These are phyloP conservation scores for Blastobotrys raffinosifermentans DNA, from an alignment of 1,139 yeast genomes.

Conservation along the genomic window DNA sequence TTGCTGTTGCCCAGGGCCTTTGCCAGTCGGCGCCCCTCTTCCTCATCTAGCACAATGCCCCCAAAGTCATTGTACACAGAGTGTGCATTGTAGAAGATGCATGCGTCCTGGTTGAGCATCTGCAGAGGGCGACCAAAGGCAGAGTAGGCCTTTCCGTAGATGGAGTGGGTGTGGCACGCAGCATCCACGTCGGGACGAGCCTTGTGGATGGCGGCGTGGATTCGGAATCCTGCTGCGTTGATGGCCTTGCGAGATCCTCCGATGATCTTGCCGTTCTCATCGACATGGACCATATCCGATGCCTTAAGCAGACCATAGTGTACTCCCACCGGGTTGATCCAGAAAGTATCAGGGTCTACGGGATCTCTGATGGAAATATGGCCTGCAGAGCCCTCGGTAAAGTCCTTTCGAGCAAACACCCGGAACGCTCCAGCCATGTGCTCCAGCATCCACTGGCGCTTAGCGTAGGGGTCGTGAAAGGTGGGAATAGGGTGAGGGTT, in stretches of 20 bases:
- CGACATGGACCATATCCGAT: slow-evolving; percentile 70
- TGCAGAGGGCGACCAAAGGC: slow-evolving; percentile 66
- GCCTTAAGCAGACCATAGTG: slow-evolving; percentile 68
- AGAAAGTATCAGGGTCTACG: slow-evolving; percentile 60
- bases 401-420: slow-evolving; percentile 67
- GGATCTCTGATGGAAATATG: slow-evolving; percentile 80
- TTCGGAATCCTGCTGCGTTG: slow-evolving; percentile 76
- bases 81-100: slow-evolving; percentile 61
- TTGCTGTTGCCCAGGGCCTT: slow-evolving; percentile 58
- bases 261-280: slow-evolving; percentile 61
- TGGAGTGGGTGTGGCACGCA: slow-evolving; percentile 76
- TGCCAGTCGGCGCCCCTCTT: slow-evolving; percentile 66
- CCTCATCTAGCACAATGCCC: slow-evolving; percentile 71
- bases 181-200: slow-evolving; percentile 77
- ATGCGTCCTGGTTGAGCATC: slow-evolving; percentile 76
- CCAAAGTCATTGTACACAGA: slow-evolving; percentile 66
- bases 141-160: slow-evolving; percentile 69
- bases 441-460: slow-evolving; percentile 59
- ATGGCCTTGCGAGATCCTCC: slow-evolving; percentile 64
- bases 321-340: slow-evolving; percentile 74
- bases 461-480: slow-evolving; percentile 45
- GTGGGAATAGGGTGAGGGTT: slow-evolving; percentile 38
- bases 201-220: slow-evolving; percentile 69
- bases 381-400: slow-evolving; percentile 74
- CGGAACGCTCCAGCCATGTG: slow-evolving; percentile 84